phyloP scores from a whole-genome alignment of 2,329 filamentous ascomycete genomes.

The Talaromyces atroroseus region DNA sequence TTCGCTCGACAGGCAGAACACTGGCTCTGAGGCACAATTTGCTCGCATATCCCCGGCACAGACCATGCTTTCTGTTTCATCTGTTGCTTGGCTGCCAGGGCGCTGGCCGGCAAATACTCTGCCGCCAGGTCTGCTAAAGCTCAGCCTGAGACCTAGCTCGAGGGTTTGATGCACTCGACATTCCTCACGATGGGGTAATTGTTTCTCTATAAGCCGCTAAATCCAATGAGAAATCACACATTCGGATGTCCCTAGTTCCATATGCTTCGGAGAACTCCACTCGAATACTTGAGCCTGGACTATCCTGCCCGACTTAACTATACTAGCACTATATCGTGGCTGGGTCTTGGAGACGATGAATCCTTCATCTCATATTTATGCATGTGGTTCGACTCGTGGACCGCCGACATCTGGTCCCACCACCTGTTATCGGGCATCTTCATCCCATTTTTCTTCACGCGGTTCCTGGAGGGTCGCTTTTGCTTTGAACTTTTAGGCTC shows the following conservation, averaged over 20 bases:
- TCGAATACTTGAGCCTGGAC: background rate
- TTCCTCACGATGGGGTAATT: background rate
- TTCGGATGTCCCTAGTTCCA: background rate
- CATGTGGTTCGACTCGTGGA: background rate
- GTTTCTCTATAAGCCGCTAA: background rate
- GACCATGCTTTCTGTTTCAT: background rate
- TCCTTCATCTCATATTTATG: background rate
- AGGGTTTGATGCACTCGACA: background rate
- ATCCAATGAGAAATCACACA: background rate
- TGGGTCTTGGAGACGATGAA: background rate
- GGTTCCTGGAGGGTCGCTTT: constrained; percentile 5
- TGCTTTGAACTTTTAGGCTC: background rate
- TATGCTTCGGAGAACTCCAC: background rate
- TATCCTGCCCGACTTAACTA: background rate
- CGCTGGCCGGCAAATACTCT: background rate
- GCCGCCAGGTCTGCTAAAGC: background rate
- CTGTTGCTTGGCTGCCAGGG: background rate
- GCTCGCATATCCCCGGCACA: background rate
- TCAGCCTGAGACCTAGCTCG: background rate
- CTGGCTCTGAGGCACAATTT: background rate
- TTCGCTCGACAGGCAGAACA: background rate
- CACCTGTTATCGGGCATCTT: background rate
- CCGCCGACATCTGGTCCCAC: background rate
- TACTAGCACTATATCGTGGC: background rate
- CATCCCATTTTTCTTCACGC: background rate